These are phyloP conservation scores for Elymus sibiricus DNA, from an alignment of 176 grass and related monocot species.

Conservation along the genomic window DNA sequence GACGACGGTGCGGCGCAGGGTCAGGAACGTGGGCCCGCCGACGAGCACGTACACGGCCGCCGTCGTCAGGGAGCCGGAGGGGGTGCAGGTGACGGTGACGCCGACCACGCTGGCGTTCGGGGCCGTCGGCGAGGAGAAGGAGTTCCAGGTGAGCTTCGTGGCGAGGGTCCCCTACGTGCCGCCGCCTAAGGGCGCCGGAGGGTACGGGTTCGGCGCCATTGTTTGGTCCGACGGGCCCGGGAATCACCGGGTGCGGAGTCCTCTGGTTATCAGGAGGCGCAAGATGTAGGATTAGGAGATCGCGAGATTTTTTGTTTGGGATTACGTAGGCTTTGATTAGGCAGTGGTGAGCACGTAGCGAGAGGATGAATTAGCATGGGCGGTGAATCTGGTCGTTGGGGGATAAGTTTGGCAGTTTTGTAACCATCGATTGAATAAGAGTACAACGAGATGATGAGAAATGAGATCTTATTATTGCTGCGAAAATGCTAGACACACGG, in stretches of 20 bases:
- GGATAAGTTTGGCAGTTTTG: neutral
- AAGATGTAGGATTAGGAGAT: neutral
- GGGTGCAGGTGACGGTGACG: slow-evolving; percentile 48
- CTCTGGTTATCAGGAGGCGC: slow-evolving; percentile 28
- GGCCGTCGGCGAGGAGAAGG: slow-evolving; percentile 52
- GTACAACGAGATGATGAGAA: neutral
- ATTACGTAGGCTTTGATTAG: neutral
- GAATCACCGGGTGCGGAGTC: slow-evolving; percentile 51
- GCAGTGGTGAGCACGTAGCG: neutral
- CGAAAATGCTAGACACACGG: too few relatives aligned
- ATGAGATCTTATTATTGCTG: neutral
- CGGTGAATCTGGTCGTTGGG: neutral
- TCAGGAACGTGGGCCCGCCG: slow-evolving; percentile 51
- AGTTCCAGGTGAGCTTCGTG: slow-evolving; percentile 45
- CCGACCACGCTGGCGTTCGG: slow-evolving; percentile 35
- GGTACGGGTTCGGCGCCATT: slow-evolving; percentile 49
- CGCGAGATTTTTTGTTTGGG: neutral
- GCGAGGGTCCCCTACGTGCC: neutral
- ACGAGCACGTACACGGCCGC: slow-evolving; percentile 39
- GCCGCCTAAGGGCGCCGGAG: neutral
- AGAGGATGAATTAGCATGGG: neutral
- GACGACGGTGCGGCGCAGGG: slow-evolving; percentile 20
- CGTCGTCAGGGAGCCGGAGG: slow-evolving; percentile 41
- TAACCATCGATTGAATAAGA: neutral
- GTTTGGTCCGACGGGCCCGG: slow-evolving; percentile 61